Evolutionary conservation across 768 basidiomycete species (phyloP).

Genomic region (Boletus edulis): DNA sequence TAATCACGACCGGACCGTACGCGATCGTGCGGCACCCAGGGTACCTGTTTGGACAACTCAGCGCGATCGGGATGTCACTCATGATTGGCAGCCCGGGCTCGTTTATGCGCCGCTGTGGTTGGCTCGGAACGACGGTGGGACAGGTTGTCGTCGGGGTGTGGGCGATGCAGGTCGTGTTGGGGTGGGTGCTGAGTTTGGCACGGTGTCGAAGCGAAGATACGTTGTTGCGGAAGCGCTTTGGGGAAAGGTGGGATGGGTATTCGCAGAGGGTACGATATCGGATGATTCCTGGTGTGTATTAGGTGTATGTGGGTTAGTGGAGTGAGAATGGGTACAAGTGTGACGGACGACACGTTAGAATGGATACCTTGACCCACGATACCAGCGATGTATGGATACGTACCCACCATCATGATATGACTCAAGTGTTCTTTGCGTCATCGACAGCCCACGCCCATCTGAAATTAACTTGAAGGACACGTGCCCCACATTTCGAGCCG

Average conservation of each 20-base stretch:
- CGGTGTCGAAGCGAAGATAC: constrained; percentile 28
- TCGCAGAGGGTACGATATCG: constrained; percentile 23
- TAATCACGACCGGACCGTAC: constrained; percentile 37
- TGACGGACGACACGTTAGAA: too few relatives aligned
- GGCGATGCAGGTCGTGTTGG: constrained; percentile 25
- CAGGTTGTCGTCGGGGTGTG: constrained; percentile 24
- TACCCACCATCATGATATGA: too few relatives aligned
- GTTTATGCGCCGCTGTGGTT: constrained; percentile 23
- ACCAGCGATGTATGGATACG: too few relatives aligned
- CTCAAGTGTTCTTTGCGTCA: too few relatives aligned
- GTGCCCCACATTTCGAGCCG: too few relatives aligned
- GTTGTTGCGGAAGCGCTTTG: constrained; percentile 20
- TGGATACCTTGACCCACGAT: too few relatives aligned
- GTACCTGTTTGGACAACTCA: constrained; percentile 27
- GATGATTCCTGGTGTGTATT: constrained; percentile 27
- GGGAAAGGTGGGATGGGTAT: constrained; percentile 24
- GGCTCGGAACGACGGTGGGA: constrained; percentile 23
- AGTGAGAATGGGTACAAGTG: too few relatives aligned
- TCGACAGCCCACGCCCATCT: too few relatives aligned
- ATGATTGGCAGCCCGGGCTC: constrained; percentile 32
- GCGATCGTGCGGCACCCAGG: constrained; percentile 36
- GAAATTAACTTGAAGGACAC: too few relatives aligned
- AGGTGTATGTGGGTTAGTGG: too few relatives aligned
- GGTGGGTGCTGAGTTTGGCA: constrained; percentile 27
- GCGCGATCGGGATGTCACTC: constrained; percentile 30